Conservation (phyloP, 139 green algal genomes). For the Tetradesmus obliquus region DNA sequence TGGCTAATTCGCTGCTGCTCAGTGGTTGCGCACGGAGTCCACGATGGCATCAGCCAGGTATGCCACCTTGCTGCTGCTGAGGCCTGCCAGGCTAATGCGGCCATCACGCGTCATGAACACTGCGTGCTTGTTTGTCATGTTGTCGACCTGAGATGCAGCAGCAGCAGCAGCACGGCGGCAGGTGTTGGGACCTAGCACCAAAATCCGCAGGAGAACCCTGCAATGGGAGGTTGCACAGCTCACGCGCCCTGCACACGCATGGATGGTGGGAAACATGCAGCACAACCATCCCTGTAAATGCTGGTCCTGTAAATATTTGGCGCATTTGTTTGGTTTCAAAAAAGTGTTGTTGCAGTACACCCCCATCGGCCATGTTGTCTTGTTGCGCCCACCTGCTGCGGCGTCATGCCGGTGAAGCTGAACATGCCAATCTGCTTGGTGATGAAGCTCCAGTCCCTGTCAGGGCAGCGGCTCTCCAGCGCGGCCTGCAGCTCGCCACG, state of each 20-base stretch:
- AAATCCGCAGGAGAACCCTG: background rate
- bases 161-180: background rate
- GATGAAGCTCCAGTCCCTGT: slow-evolving; percentile 95
- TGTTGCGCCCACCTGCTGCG: slow-evolving; percentile 62
- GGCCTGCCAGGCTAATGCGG: slow-evolving; percentile 95
- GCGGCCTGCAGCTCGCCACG: slow-evolving; percentile 80
- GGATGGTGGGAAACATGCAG: no score
- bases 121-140: slow-evolving; percentile 96
- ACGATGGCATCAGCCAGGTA: slow-evolving; percentile 97
- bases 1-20: background rate
- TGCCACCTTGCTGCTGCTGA: slow-evolving; percentile 87
- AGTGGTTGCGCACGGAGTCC: slow-evolving; percentile 83
- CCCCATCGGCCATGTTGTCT: background rate
- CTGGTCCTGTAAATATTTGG: no score
- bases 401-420: slow-evolving; percentile 85
- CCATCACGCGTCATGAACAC: slow-evolving; percentile 99
- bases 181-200: background rate
- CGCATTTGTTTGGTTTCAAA: no score
- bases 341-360: no score
- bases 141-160: slow-evolving; percentile 79
- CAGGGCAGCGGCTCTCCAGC: slow-evolving; percentile 64
- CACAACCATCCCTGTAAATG: no score
- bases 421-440: slow-evolving; percentile 96
- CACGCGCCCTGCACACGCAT: no score
- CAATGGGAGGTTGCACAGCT: no score